Conservation (phyloP, 352 stramenopile species). For the Globisporangium echinulatum region DNA sequence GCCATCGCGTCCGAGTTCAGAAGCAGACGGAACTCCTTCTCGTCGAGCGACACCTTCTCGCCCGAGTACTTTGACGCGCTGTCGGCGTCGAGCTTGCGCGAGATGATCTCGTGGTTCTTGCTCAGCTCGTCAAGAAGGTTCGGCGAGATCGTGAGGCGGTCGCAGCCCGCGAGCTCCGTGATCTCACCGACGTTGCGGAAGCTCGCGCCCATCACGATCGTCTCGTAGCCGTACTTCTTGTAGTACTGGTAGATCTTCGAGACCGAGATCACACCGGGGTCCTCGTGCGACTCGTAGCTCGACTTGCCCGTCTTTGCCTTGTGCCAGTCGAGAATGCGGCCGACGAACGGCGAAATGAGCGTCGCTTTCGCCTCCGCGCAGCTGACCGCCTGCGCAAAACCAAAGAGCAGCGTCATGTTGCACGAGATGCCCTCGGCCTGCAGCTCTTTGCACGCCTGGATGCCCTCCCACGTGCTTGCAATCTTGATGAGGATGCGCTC, state of each 20-base stretch:
- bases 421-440: conserved; percentile 97
- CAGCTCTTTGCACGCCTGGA: conserved; percentile 94
- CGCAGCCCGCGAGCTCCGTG: conserved; percentile 93
- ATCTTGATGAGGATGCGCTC: conserved; percentile 98
- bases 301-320: conserved; percentile 91
- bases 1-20: conserved; percentile 98
- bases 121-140: conserved; percentile 91
- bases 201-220: conserved; percentile 94
- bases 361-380: conserved; percentile 93
- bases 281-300: conserved; percentile 90
- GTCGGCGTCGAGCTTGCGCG: conserved; percentile 83
- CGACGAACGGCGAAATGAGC: conserved; percentile 96
- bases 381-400: conserved; percentile 94
- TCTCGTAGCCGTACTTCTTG: conserved; percentile 96
- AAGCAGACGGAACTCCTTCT: conserved; percentile 97
- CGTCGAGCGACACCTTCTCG: conserved; percentile 81
- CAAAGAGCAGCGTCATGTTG: conserved; percentile 99
- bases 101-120: conserved; percentile 60
- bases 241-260: conserved; percentile 98
- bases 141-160: conserved; percentile 97
- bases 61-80: conserved; percentile 62
- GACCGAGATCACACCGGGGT: conserved; percentile 96
- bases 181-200: conserved; percentile 98
- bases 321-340: conserved; percentile 97
- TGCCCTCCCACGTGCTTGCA: conserved; percentile 96